Conservation (phyloP, 345 rosid genomes). For the Linum trigynum region DNA sequence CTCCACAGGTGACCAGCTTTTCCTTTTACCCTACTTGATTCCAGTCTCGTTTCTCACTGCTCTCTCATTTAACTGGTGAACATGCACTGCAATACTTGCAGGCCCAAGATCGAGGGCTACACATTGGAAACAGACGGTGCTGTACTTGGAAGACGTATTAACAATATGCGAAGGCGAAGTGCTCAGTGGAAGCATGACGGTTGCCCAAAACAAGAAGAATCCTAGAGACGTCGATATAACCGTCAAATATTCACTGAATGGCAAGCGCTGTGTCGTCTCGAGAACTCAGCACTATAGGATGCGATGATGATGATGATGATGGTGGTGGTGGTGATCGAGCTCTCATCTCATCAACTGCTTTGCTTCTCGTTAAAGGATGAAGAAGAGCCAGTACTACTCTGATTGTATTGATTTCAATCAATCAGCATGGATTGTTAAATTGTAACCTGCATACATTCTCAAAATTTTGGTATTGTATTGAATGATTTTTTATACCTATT, state of each 20-base stretch:
- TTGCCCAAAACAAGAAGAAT: conserved; percentile 79
- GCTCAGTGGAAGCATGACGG: conserved; percentile 75
- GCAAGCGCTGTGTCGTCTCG: conserved; percentile 49
- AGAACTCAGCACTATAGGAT: conserved; percentile 66
- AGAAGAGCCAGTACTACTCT: too few species aligned
- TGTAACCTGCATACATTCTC: too few species aligned
- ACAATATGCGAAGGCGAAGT: conserved; percentile 89
- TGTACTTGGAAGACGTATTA: conserved; percentile 89
- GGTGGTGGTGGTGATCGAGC: too few species aligned
- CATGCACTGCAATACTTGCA: conserved; percentile 14
- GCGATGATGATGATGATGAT: conserved; percentile 29
- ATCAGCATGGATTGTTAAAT: too few species aligned
- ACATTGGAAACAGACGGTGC: conserved; percentile 95
- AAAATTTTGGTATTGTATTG: too few species aligned
- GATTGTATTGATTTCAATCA: too few species aligned
- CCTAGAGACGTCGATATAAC: conserved; percentile 84
- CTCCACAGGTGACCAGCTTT: conserved; percentile 66
- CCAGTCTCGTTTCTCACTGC: neutral
- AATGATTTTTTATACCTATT: too few species aligned
- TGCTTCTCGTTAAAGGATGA: too few species aligned
- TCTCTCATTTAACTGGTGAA: neutral
- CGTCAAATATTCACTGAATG: conserved; percentile 63
- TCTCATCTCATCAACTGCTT: too few species aligned
- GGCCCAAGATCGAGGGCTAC: conserved; percentile 73
- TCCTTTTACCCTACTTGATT: neutral